These are phyloP conservation scores for Penicillium goetzii DNA, from an alignment of 495 filamentous ascomycete genomes.

Conservation along the genomic window DNA sequence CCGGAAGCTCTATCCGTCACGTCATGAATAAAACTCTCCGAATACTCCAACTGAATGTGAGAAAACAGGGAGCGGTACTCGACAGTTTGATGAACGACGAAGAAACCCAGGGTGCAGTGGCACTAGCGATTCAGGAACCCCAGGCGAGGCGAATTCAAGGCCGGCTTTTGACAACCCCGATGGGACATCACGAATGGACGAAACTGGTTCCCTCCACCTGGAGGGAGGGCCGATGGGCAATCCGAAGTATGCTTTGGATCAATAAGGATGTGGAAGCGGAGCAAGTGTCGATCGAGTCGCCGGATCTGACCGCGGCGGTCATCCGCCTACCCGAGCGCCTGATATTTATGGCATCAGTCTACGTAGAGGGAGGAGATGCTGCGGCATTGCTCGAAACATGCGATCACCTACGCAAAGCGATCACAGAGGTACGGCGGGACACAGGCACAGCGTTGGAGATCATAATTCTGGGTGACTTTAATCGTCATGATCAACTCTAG, in stretches of 20 bases:
- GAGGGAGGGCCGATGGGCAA: constrained; percentile 25
- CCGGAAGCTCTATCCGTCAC: constrained; percentile 28
- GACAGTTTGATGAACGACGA: constrained; percentile 38
- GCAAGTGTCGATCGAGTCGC: constrained; percentile 30
- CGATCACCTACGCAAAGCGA: constrained; percentile 19
- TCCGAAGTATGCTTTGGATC: constrained; percentile 40
- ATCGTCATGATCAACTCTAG: too few relatives aligned
- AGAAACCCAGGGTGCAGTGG: constrained; percentile 22
- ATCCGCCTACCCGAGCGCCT: constrained; percentile 9
- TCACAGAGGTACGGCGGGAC: constrained; percentile 20
- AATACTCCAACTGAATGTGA: constrained; percentile 37
- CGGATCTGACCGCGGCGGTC: constrained; percentile 34
- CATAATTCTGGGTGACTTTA: too few relatives aligned
- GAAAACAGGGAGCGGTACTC: constrained; percentile 32
- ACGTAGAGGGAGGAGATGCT: constrained; percentile 25
- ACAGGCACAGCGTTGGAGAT: constrained; percentile 23
- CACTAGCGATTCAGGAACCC: constrained; percentile 33
- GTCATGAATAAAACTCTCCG: constrained; percentile 34
- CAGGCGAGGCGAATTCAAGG: constrained; percentile 29
- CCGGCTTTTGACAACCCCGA: constrained; percentile 28
- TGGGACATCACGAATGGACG: constrained; percentile 35
- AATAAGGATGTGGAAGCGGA: constrained; percentile 35
- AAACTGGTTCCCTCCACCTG: constrained; percentile 34
- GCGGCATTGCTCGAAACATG: constrained; percentile 15
- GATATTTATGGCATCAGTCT: constrained; percentile 34